Evolutionary conservation across 176 grass and related monocot species (phyloP).

Genomic region (Stipa capillata): DNA sequence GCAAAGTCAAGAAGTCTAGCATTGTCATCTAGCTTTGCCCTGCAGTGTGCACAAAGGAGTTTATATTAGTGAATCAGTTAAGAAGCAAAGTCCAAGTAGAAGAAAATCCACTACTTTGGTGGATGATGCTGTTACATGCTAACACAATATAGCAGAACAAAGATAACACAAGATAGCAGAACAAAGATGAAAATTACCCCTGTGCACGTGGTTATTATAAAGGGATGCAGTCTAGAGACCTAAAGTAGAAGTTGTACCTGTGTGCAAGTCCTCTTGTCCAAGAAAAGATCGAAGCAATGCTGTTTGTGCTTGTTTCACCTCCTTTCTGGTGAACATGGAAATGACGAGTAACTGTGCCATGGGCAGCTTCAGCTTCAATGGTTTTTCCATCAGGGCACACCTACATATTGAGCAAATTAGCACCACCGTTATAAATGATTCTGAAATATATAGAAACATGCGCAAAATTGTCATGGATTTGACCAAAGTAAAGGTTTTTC

Average conservation of each 20-base stretch:
- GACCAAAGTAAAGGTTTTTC: background rate
- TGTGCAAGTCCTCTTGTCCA: slow-evolving; percentile 83
- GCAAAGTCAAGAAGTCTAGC: slow-evolving; percentile 56
- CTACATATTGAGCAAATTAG: slow-evolving; percentile 22
- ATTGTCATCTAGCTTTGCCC: too few species aligned
- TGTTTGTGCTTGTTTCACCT: slow-evolving; percentile 87
- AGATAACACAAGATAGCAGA: too few species aligned
- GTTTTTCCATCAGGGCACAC: slow-evolving; percentile 90
- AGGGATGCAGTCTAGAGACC: background rate
- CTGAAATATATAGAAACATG: background rate
- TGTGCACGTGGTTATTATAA: background rate
- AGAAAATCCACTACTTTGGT: background rate
- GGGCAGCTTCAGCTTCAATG: slow-evolving; percentile 91
- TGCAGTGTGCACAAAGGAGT: slow-evolving; percentile 3
- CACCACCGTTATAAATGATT: background rate
- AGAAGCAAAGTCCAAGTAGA: background rate
- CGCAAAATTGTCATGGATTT: background rate
- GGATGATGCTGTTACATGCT: background rate
- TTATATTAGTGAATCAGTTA: background rate
- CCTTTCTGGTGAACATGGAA: slow-evolving; percentile 78
- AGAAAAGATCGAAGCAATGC: slow-evolving; percentile 91
- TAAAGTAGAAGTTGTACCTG: slow-evolving; percentile 36
- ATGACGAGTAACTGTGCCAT: slow-evolving; percentile 88
- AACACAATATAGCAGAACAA: background rate
- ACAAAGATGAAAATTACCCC: background rate